Conservation (phyloP, 805 yeast species). For the Torulaspora quercuum region DNA sequence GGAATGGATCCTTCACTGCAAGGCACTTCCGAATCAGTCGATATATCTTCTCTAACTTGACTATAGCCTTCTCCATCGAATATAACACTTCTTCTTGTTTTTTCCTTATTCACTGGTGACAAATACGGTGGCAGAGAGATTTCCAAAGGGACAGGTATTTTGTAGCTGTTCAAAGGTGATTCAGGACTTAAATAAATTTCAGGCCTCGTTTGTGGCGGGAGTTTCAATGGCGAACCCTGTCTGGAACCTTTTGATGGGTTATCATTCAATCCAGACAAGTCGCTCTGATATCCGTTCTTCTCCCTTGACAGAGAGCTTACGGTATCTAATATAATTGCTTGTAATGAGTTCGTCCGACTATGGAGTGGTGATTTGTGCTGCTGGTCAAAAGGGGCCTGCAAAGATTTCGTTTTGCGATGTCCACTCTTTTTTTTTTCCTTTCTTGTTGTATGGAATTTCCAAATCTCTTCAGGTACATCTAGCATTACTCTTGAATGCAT, state of each 20-base stretch:
- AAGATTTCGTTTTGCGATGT: constrained; percentile 12
- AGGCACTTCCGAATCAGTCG: constrained; percentile 6
- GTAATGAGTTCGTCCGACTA: constrained; percentile 23
- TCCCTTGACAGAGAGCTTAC: constrained; percentile 15
- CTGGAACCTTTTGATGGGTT: no score
- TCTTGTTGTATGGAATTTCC: constrained; percentile 27
- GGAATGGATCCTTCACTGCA: constrained; percentile 26
- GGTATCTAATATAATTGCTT: constrained; percentile 31
- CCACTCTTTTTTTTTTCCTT: constrained; percentile 3
- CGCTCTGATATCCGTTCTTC: background rate
- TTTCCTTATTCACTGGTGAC: constrained; percentile 36
- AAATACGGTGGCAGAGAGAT: constrained; percentile 38
- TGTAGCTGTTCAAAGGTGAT: constrained; percentile 36
- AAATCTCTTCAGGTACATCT: constrained; percentile 32
- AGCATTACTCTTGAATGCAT: constrained; percentile 30
- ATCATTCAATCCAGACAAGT: background rate
- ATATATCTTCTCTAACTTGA: constrained; percentile 18
- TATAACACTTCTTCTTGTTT: constrained; percentile 30
- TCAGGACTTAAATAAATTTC: constrained; percentile 37
- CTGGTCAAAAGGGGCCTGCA: background rate
- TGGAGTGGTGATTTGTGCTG: constrained; percentile 1
- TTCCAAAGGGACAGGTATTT: constrained; percentile 40
- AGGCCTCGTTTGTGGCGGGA: constrained; percentile 15
- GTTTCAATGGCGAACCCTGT: constrained; percentile 22
- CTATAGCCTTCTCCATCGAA: constrained; percentile 41